Percentiles rank a stretch among this genome's conserved stretches.
phyloP scores from a whole-genome alignment of 2,329 filamentous ascomycete genomes.

The Colletotrichum tropicale region DNA sequence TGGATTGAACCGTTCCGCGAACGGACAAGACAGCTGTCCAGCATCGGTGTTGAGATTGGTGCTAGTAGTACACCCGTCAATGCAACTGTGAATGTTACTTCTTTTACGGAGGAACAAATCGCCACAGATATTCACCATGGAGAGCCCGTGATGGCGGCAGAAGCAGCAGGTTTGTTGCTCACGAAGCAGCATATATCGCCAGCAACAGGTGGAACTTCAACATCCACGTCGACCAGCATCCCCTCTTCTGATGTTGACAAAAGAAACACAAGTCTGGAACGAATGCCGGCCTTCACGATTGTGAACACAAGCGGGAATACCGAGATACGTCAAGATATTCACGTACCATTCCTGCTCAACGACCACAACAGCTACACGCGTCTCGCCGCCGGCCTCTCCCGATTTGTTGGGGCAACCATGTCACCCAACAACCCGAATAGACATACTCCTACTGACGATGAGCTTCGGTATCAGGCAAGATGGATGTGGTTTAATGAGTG shows the following conservation, averaged over 20 bases:
- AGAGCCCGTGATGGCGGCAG: accelerated
- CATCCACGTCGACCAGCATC: not conserved
- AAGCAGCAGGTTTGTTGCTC: no score
- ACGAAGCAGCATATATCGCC: not conserved
- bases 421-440: slow-evolving; percentile 30
- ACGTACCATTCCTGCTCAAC: slow-evolving; percentile 13
- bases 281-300: not conserved
- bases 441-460: slow-evolving; percentile 34
- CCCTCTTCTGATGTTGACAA: not conserved
- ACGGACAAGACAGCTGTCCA: not conserved
- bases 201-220: not conserved
- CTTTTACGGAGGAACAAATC: no score
- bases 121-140: accelerated
- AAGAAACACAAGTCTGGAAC: no score
- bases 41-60: accelerated
- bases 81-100: no score
- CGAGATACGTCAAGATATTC: not conserved
- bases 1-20: not conserved
- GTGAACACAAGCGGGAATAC: not conserved
- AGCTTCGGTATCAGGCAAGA: slow-evolving; percentile 35
- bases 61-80: not conserved
- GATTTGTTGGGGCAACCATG: slow-evolving; percentile 25
- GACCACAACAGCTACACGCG: slow-evolving; percentile 26
- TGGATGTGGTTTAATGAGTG: slow-evolving; percentile 31
- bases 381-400: slow-evolving; percentile 19